Evolutionary conservation across 1,284 basidiomycete genomes (phyloP), one percentile per base, ranked within the genome.

Genomic region (Phlebopus sp.): DNA sequence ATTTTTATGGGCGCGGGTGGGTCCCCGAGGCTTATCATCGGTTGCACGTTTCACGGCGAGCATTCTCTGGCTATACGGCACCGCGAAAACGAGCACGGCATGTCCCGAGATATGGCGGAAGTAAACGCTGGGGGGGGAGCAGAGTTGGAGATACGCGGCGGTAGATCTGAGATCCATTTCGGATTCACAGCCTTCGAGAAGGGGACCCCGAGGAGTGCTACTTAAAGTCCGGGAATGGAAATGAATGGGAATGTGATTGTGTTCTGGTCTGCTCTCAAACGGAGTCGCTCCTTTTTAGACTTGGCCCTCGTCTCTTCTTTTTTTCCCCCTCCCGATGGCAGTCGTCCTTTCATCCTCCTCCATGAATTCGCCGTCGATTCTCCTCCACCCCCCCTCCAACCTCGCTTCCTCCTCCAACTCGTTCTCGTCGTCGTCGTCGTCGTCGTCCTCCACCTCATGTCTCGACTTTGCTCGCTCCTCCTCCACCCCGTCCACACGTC

Each of bases 321-420:
- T 21, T 14, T n/a, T n/a, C n/a, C n/a, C 18, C 18, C 30, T 27
- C 21, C 10, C 34, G 8, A 51, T 49, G 55, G 31, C 59, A 30
- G 40, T 60, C 44, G 39, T 46, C 23, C 45, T 46, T 19, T 23
- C 55, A 5, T 10, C n/a, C 19, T 23, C 55, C 6, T 10, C n/a
- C 29, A 25, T 3, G 37, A 17, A 29, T 23, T 14, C 27, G n/a
- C n/a, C n/a, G n/a, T n/a, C n/a, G n/a, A 38, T 55, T 48, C 11
- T 42, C 52, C 1, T 55, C 51, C 35, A 49, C 58, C 2, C 47
- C 68, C 62, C 57, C 65, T 53, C 55, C 60, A 47, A 59, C 69
- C 60, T 59, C 52, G 54, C 69, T 54, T 54, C 68, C 50, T 41
- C 1, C 69, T 41, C 1, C 69, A 69, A 42, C 63, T 70, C 8